phyloP scores from a whole-genome alignment of 78 protist species.

The slime mould (Dictyostelium discoideum) region DNA sequence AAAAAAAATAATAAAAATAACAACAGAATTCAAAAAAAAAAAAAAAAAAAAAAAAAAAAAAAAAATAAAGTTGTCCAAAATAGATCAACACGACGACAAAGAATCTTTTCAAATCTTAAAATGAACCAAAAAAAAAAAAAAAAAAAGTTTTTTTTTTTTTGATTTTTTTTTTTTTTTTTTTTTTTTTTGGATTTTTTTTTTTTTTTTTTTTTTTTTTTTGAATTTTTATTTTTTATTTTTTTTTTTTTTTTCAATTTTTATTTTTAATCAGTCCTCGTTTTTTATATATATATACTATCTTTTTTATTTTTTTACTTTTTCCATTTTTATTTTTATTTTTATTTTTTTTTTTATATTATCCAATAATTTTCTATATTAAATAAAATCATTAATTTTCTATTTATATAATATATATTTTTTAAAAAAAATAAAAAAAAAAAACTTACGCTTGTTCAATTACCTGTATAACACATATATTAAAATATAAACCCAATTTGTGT shows the following conservation, averaged over 20 bases:
- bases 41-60: background rate
- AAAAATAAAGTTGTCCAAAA: no score
- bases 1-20: no score
- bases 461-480: background rate
- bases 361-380: no score
- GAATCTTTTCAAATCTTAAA: background rate
- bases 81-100: background rate
- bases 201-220: background rate
- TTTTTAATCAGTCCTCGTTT: background rate
- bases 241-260: background rate
- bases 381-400: background rate
- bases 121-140: background rate
- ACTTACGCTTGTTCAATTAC: background rate
- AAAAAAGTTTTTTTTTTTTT: background rate
- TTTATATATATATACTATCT: background rate
- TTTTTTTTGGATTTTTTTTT: background rate
- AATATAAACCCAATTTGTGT: background rate
- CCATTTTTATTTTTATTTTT: background rate
- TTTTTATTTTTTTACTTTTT: background rate
- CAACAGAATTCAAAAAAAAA: background rate
- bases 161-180: no score
- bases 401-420: no score
- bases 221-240: background rate
- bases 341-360: no score
- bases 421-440: no score